Conservation (phyloP, 108 stramenopile species). For the Mediolabrus comicus region DNA sequence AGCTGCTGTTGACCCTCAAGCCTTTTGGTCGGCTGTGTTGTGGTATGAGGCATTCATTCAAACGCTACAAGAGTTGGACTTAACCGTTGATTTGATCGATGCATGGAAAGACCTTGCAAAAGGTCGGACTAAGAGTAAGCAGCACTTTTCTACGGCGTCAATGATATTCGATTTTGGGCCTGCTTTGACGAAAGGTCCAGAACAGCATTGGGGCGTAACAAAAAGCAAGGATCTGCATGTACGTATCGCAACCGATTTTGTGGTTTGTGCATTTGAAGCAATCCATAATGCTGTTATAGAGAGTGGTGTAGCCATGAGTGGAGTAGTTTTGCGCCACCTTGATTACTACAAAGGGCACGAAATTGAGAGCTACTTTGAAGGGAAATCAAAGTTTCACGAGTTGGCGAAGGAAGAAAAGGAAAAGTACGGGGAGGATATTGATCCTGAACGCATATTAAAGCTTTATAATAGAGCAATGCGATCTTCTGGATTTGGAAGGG, state of each 20-base stretch:
- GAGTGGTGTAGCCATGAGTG: neutral
- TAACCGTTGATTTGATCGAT: neutral
- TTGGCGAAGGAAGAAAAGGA: neutral
- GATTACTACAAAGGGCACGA: neutral
- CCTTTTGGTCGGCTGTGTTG: slow-evolving; percentile 18
- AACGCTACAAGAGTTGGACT: slow-evolving; percentile 1
- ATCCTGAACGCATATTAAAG: neutral
- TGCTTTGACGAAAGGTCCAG: neutral
- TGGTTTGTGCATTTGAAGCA: neutral
- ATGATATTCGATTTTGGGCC: slow-evolving; percentile 2
- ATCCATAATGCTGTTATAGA: neutral
- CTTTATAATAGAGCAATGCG: neutral
- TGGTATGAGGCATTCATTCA: slow-evolving; percentile 13
- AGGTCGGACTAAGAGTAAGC: neutral
- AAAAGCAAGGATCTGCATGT: neutral
- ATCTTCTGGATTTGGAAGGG: neutral
- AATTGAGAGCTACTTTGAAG: neutral
- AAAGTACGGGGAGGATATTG: neutral
- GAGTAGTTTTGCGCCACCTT: neutral
- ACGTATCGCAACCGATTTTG: neutral
- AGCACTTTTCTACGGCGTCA: neutral
- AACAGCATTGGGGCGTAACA: neutral
- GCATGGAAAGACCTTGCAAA: neutral
- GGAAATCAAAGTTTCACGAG: neutral
- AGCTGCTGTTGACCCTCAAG: slow-evolving; percentile 22